Evolutionary conservation across 768 basidiomycete species (phyloP).

Genomic region (Gloeostereum incarnatum): DNA sequence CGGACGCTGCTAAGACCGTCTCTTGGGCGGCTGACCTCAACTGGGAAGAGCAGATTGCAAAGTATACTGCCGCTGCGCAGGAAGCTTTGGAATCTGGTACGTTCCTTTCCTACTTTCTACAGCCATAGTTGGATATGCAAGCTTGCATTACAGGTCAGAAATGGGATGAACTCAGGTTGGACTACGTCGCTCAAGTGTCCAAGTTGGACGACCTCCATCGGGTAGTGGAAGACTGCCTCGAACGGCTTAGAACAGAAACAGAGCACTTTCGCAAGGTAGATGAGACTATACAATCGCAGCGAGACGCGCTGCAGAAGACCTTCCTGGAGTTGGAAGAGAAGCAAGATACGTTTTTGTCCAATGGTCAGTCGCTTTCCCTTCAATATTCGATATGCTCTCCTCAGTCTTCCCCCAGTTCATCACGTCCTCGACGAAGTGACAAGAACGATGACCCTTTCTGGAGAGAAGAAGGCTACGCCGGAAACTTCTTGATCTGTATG

Average conservation of each 20-base stretch:
- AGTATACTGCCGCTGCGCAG: conserved; percentile 29
- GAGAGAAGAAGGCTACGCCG: no score
- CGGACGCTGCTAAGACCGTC: conserved; percentile 54
- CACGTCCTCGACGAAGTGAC: no score
- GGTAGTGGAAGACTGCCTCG: conserved; percentile 38
- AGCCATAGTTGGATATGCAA: conserved; percentile 1
- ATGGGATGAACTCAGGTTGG: conserved; percentile 46
- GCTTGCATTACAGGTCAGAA: conserved; percentile 34
- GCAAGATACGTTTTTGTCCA: no score
- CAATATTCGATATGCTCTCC: no score
- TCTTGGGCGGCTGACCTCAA: conserved; percentile 71
- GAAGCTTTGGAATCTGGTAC: conserved; percentile 29
- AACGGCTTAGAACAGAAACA: conserved; percentile 32
- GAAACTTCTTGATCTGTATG: no score
- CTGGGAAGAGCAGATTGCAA: conserved; percentile 45
- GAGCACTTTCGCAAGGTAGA: conserved; percentile 33
- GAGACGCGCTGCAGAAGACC: conserved; percentile 25
- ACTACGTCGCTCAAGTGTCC: conserved; percentile 54
- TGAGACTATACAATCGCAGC: conserved; percentile 29
- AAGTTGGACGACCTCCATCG: conserved; percentile 48
- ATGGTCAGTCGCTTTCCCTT: no score
- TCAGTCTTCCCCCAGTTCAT: no score
- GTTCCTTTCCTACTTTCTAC: conserved; percentile 4
- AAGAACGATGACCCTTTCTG: no score
- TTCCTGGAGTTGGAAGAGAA: conserved; percentile 30